Percentiles rank a stretch among this genome's conserved stretches.
Conservation (phyloP, 2,329 filamentous ascomycete species). For the Orbilia brochopaga region DNA sequence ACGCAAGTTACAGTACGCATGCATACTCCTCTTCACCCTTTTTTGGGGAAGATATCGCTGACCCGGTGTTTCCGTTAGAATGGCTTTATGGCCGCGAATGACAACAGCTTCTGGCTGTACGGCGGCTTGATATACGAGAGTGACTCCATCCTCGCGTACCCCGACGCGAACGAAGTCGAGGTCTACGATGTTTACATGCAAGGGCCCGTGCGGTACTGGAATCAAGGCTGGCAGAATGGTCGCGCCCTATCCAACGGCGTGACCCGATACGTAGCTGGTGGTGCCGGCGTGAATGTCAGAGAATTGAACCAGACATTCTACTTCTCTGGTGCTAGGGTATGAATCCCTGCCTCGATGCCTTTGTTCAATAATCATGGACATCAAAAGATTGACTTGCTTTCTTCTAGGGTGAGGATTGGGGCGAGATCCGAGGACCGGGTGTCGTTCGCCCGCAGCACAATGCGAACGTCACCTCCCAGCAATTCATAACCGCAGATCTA, state of each 20-base stretch:
- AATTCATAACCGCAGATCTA: constrained; percentile 59
- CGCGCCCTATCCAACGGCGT: constrained; percentile 19
- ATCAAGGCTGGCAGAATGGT: constrained; percentile 36
- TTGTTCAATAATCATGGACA: background rate
- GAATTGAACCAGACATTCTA: constrained; percentile 40
- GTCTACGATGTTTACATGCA: constrained; percentile 52
- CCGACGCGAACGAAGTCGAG: constrained; percentile 29
- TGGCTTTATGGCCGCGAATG: constrained; percentile 54
- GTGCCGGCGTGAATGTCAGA: constrained; percentile 53
- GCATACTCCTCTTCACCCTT: background rate
- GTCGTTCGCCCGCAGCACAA: constrained; percentile 9
- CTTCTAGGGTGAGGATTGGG: constrained; percentile 28
- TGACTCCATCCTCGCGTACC: constrained; percentile 35
- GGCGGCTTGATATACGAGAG: constrained; percentile 51
- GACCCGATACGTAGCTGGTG: constrained; percentile 52
- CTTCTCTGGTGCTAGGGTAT: constrained; percentile 44
- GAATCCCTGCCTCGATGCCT: constrained; percentile 2
- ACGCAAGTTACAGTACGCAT: constrained; percentile 36
- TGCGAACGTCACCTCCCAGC: constrained; percentile 56
- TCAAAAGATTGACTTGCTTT: background rate
- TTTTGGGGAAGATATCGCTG: background rate
- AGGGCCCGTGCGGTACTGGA: constrained; percentile 34
- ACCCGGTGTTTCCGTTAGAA: constrained; percentile 14
- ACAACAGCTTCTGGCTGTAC: constrained; percentile 54
- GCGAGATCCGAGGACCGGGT: constrained; percentile 36